phyloP scores from a whole-genome alignment of 768 basidiomycete species.

The Phlebiopsis gigantea region DNA sequence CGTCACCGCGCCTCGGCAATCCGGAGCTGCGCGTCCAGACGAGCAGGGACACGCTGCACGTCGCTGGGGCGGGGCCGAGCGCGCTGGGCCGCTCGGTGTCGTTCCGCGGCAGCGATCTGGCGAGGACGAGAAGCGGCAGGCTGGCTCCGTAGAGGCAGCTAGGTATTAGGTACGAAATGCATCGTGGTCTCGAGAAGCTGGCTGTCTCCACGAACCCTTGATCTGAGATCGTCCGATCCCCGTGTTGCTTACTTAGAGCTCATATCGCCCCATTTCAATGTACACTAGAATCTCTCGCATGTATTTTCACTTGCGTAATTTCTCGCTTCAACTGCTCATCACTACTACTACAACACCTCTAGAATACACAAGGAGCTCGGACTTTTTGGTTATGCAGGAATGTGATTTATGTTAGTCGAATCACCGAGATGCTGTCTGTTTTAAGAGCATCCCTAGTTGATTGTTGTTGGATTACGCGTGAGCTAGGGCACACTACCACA shows the following conservation, averaged over 20 bases:
- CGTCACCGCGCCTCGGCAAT: not conserved
- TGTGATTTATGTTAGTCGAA: no score
- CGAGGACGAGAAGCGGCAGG: not conserved
- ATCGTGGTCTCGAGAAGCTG: constrained; percentile 1
- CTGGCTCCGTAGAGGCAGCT: not conserved
- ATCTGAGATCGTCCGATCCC: not conserved
- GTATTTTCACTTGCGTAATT: not conserved
- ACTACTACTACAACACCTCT: no score
- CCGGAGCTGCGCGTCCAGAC: not conserved
- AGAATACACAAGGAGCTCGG: no score
- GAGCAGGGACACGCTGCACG: constrained; percentile 7
- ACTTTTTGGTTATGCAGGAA: no score
- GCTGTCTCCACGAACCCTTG: not conserved
- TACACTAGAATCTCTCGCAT: not conserved
- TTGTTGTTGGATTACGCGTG: no score
- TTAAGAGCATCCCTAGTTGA: no score
- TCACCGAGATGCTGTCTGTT: no score
- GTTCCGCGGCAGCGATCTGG: not conserved
- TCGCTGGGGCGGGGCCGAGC: no score
- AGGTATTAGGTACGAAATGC: not conserved
- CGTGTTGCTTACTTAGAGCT: not conserved
- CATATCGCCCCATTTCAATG: not conserved
- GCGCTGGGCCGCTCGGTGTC: not conserved
- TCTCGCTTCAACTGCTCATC: not conserved
- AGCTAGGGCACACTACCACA: no score